These are phyloP conservation scores for Amanita polypyramis DNA, from an alignment of 768 basidiomycete genomes.

Conservation along the genomic window DNA sequence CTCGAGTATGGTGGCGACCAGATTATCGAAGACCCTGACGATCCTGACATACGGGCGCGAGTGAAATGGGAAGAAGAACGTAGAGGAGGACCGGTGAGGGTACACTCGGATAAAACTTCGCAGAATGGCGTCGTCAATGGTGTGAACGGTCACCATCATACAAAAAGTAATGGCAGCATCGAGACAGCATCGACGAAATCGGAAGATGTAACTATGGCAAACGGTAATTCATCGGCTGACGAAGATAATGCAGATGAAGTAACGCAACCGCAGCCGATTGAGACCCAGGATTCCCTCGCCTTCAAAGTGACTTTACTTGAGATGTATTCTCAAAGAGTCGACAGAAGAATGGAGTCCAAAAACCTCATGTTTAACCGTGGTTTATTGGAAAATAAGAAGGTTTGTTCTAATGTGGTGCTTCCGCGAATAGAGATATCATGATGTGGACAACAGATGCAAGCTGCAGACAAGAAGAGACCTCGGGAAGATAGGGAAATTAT, in stretches of 20 bases:
- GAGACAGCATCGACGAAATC: constrained; percentile 24
- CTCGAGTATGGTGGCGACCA: constrained; percentile 76
- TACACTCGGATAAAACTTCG: not conserved
- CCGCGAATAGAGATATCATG: constrained; percentile 6
- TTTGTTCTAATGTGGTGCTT: constrained; percentile 20
- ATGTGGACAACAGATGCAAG: constrained; percentile 57
- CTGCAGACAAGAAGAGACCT: constrained; percentile 80
- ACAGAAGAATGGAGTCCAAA: constrained; percentile 78
- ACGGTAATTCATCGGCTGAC: constrained; percentile 37
- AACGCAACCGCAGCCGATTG: constrained; percentile 66
- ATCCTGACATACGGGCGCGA: constrained; percentile 57
- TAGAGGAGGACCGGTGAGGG: constrained; percentile 16
- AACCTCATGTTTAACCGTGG: constrained; percentile 87
- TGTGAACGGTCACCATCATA: constrained; percentile 31
- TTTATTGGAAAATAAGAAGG: constrained; percentile 91
- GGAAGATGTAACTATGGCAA: constrained; percentile 38
- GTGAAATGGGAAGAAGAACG: constrained; percentile 40
- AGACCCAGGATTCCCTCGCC: constrained; percentile 71
- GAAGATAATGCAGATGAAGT: constrained; percentile 55
- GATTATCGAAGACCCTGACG: constrained; percentile 69
- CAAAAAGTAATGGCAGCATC: constrained; percentile 24
- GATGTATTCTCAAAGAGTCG: constrained; percentile 84
- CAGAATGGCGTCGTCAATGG: constrained; percentile 32
- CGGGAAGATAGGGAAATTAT: constrained; percentile 90
- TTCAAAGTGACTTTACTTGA: constrained; percentile 87